Base-by-base conservation (phyloP, 805 yeast genomes). In the Schwanniomyces occidentalis region DNA sequence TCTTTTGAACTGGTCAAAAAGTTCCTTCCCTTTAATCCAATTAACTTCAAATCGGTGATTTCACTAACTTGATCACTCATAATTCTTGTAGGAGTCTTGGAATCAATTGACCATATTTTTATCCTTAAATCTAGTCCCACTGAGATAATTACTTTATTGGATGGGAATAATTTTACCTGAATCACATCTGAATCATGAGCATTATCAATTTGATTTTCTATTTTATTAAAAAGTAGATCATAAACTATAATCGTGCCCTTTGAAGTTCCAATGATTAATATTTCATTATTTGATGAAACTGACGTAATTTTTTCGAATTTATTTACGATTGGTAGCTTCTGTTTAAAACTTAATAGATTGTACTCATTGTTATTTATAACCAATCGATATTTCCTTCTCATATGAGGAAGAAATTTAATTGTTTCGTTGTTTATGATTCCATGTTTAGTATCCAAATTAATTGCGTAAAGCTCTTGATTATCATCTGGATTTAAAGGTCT, bases 11-110 rank as follows among this genome's bases (percentile, higher is more conserved):
- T 61, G 5, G 82, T 71, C 13, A 82, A 42, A 39, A 86, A 63
- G 49, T 85, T 84, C 25, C 91, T 61, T 1, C 95, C 95, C n/a
- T 22, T 32, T 12, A 75, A 60, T 0, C 79, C 89, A 13, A 85
- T 59, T 41, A 82, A 46, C 3, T 56, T 68, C 2, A 76, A 40
- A 42, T 68, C 82, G 2, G 76, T 73, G 8, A 82, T 62, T 9
- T 69, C 57, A 3, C 56, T 56, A 16, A 51, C 70, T 41, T 81
- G 90, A 4, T 75, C 76, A 3, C 39, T 38, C 42, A 82, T 69
- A 0, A 71, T 62, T 34, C 89, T 47, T 21, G 39, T 37, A 7
- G 44, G 39, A 9, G 29, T 27, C 10, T 31, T 33, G n/a, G 44
- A 38, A 13, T 22, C 27, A 4, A 69, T 51, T 16, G 77, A 71